These are phyloP conservation scores for Termitomyces sp. DNA, from an alignment of 768 basidiomycete genomes.

Conservation along the genomic window DNA sequence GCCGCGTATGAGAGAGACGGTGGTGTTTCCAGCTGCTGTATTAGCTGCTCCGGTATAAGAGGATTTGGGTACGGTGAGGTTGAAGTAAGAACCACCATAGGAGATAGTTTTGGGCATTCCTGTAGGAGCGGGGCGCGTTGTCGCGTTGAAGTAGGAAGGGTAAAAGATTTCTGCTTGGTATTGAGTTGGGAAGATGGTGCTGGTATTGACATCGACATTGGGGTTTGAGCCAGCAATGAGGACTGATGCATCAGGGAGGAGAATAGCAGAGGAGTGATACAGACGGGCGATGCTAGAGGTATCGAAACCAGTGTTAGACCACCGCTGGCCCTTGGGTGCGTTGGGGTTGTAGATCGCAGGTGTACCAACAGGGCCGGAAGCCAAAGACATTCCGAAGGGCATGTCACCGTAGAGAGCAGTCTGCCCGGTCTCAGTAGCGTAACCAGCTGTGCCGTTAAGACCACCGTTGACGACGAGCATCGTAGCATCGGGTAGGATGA, in stretches of 20 bases:
- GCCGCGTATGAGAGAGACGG: conserved; percentile 72
- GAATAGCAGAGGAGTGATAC: conserved; percentile 79
- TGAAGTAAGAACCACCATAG: conserved; percentile 83
- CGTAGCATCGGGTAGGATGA: conserved; percentile 75
- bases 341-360: conserved; percentile 74
- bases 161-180: conserved; percentile 89
- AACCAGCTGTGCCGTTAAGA: conserved; percentile 82
- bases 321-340: conserved; percentile 56
- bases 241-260: conserved; percentile 80
- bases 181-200: conserved; percentile 65
- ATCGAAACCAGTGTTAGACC: conserved; percentile 55
- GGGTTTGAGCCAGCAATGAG: conserved; percentile 92
- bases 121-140: conserved; percentile 61
- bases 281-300: conserved; percentile 61
- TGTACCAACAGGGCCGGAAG: conserved; percentile 61
- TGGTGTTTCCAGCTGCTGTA: conserved; percentile 69
- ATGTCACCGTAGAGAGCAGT: conserved; percentile 45
- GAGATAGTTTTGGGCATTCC: conserved; percentile 69
- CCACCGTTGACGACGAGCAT: conserved; percentile 82
- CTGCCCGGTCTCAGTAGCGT: conserved; percentile 46
- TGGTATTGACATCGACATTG: conserved; percentile 74
- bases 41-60: conserved; percentile 69
- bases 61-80: conserved; percentile 62
- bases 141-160: conserved; percentile 81
- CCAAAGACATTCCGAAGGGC: conserved; percentile 60